phyloP scores from a whole-genome alignment of 129 eudicot genomes.

The Logfia minima region DNA sequence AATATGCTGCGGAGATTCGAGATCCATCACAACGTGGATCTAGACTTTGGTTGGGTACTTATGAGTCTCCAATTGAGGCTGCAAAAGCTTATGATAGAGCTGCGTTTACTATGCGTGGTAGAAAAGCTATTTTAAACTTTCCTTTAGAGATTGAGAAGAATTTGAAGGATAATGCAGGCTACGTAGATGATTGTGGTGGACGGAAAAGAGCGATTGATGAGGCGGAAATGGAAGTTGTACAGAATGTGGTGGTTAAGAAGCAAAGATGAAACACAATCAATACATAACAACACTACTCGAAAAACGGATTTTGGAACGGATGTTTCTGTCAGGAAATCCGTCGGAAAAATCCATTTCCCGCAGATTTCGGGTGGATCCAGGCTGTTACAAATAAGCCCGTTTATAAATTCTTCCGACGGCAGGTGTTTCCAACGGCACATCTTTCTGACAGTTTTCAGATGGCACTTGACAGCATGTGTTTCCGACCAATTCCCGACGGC shows the following conservation, averaged over 20 bases:
- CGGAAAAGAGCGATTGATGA: slow-evolving; percentile 8
- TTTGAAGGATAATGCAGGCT: slow-evolving; percentile 5
- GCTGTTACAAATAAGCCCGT: no score
- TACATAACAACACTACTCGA: no score
- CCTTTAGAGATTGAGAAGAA: slow-evolving; percentile 54
- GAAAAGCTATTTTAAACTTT: slow-evolving; percentile 73
- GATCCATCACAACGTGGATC: slow-evolving; percentile 63
- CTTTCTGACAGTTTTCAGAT: no score
- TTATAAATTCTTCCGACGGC: no score
- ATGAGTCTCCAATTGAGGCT: slow-evolving; percentile 63
- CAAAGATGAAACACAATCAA: neutral
- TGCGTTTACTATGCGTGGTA: slow-evolving; percentile 64
- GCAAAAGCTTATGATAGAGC: slow-evolving; percentile 76
- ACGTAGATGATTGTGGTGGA: neutral
- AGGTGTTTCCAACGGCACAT: no score
- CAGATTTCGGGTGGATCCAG: no score
- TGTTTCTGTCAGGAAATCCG: no score
- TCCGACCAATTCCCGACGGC: no score
- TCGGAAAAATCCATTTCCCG: no score
- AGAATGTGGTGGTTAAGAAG: neutral
- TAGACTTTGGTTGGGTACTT: slow-evolving; percentile 79
- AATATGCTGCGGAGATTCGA: slow-evolving; percentile 80
- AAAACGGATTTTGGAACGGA: no score
- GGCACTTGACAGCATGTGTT: no score
- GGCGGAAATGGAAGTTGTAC: slow-evolving; percentile 1